Percentiles rank a stretch among this genome's conserved stretches.
These are phyloP conservation scores for Cryptosporidium bovis DNA, from an alignment of 169 alveolate genomes.

Conservation along the genomic window DNA sequence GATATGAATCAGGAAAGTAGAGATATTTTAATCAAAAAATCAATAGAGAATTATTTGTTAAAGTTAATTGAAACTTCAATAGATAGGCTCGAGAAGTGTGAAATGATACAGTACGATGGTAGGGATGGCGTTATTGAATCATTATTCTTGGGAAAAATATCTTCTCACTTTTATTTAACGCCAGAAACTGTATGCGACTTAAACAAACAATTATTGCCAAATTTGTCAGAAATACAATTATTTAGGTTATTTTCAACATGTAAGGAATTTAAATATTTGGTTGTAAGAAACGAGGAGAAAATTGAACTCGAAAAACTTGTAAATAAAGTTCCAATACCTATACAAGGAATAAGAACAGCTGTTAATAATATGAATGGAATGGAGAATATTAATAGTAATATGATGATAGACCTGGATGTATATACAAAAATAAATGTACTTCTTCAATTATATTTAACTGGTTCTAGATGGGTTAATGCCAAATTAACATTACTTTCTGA, in stretches of 20 bases:
- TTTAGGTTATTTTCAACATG: constrained; percentile 94
- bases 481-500: constrained; percentile 86
- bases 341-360: constrained; percentile 86
- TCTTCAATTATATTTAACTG: constrained; percentile 95
- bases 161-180: constrained; percentile 96
- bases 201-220: constrained; percentile 80
- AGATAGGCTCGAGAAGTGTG: constrained; percentile 89
- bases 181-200: constrained; percentile 74
- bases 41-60: constrained; percentile 56
- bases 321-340: constrained; percentile 92
- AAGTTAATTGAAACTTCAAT: constrained; percentile 92
- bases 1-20: constrained; percentile 1
- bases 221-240: constrained; percentile 94
- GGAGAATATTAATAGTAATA: constrained; percentile 5
- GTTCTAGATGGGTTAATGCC: constrained; percentile 89
- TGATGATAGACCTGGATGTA: constrained; percentile 82
- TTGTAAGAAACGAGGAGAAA: constrained; percentile 97
- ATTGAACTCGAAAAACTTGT: constrained; percentile 92
- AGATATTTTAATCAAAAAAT: constrained; percentile 9
- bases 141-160: constrained; percentile 97
- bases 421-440: constrained; percentile 94
- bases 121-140: constrained; percentile 91
- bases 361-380: constrained; percentile 57
- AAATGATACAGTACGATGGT: constrained; percentile 93
- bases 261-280: constrained; percentile 96